Base-by-base conservation (phyloP, 805 yeast genomes). In the Ogataea polymorpha region DNA sequence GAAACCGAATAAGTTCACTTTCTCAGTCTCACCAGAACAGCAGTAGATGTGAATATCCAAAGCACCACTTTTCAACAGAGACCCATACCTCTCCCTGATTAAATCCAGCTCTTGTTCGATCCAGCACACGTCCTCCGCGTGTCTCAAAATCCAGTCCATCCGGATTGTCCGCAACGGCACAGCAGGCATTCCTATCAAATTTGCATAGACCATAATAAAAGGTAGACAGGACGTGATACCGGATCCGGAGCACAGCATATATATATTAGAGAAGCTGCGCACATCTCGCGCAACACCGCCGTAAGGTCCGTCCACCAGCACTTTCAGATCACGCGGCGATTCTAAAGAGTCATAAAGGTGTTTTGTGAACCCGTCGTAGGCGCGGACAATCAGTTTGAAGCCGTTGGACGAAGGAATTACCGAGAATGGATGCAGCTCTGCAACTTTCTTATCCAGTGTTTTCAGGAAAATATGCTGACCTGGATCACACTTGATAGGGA, bases 381-480 rank as follows among this genome's bases (percentile, higher is more conserved):
- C 71, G 23, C 70, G 63, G 3, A 77, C 62, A 6, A 77, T 55
- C 29, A 77, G 62, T 48, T 67, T 70, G 58, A 77, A 52, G 15
- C 47, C 57, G 1, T 55, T 53, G 16, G 49, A 52, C 18, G 62
- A 47, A 3, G 73, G 67, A 20, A 71, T 46, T 7, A 76, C 69
- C 1, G 81, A 75, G 51, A 77, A 77, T 10, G 82, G 82, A 56
- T 77, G 83, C 46, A 70, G 75, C 45, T 77, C 79, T 15, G 75
- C 49, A 16, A 75, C 58, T 28, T 67, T 61, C 12, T 64, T 46
- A 2, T 74, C 77, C 2, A 62, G 59, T 42, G 74, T 72, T 49
- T 80, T 64, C 15, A 77, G 55, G 47, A 63, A 74, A 5, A 75
- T 59, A 56, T 77, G 83, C 44, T 77, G 82, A 17, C 83, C 82